Conservation (phyloP, 2,329 filamentous ascomycete genomes). For the Neopestalotiopsis sp. region DNA sequence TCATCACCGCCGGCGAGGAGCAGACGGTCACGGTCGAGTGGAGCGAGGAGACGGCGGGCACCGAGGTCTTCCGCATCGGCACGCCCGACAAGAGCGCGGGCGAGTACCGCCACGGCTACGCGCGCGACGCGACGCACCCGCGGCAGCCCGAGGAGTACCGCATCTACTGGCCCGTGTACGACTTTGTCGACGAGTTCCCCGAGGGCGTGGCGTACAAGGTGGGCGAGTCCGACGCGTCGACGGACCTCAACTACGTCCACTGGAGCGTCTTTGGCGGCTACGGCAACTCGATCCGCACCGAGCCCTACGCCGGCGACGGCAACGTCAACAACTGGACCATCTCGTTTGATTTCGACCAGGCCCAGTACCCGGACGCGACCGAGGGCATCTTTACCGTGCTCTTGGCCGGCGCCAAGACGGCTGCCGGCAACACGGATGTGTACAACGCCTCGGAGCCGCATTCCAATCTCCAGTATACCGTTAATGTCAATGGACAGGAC, state of each 20-base stretch:
- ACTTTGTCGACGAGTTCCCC: slow-evolving; percentile 65
- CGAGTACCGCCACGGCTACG: slow-evolving; percentile 64
- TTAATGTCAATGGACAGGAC: slow-evolving; percentile 44
- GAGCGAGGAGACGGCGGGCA: slow-evolving; percentile 59
- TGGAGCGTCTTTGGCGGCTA: slow-evolving; percentile 67
- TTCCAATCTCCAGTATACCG: slow-evolving; percentile 55
- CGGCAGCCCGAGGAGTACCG: slow-evolving; percentile 61
- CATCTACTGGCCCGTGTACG: slow-evolving; percentile 65
- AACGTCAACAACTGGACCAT: slow-evolving; percentile 66
- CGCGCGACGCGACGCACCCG: slow-evolving; percentile 50
- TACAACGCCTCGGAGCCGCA: slow-evolving; percentile 59
- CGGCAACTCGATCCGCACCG: slow-evolving; percentile 50
- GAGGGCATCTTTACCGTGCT: slow-evolving; percentile 66
- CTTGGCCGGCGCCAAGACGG: slow-evolving; percentile 66
- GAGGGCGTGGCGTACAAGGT: slow-evolving; percentile 62
- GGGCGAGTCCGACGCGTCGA: slow-evolving; percentile 51
- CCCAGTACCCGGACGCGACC: slow-evolving; percentile 45
- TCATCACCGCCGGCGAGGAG: slow-evolving; percentile 45
- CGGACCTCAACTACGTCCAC: slow-evolving; percentile 68
- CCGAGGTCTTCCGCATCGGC: slow-evolving; percentile 66
- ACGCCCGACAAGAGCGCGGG: slow-evolving; percentile 65
- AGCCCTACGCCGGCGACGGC: slow-evolving; percentile 44
- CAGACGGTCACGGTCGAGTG: slow-evolving; percentile 49
- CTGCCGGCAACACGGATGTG: slow-evolving; percentile 64
- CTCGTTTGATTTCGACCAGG: slow-evolving; percentile 51